Evolutionary conservation across 140 eudicot genomes (phyloP).

Genomic region (Anethum foeniculum): DNA sequence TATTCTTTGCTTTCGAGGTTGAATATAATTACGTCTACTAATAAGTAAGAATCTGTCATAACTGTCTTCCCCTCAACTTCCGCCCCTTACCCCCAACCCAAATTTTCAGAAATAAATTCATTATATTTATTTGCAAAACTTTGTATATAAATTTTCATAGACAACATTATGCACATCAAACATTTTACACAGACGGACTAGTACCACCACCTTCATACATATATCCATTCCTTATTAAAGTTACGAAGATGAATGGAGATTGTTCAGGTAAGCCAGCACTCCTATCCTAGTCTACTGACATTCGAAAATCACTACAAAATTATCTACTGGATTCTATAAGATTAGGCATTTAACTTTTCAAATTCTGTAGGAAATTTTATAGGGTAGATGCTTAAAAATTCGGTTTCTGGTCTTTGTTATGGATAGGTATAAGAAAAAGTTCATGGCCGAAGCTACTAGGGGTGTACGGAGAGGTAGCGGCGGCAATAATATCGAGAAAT

Average conservation of each 20-base stretch:
- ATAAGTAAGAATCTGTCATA: not conserved
- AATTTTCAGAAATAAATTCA: not conserved
- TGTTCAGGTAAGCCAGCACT: not conserved
- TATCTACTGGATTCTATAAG: no score
- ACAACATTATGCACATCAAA: not conserved
- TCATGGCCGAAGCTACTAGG: not conserved
- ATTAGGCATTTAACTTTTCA: no score
- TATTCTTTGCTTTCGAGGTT: not conserved
- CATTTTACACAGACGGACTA: not conserved
- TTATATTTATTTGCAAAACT: no score
- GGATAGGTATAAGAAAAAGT: not conserved
- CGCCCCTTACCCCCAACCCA: not conserved
- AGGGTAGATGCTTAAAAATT: no score
- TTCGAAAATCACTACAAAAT: no score
- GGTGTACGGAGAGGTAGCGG: not conserved
- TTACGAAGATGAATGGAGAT: not conserved
- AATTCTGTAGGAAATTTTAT: no score
- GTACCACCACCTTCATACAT: not conserved
- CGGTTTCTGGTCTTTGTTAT: no score
- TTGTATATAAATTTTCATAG: no score
- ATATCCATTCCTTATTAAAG: not conserved
- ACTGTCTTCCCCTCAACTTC: not conserved
- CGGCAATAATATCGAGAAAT: slow-evolving; percentile 4
- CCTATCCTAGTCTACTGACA: no score
- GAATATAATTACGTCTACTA: no score